Evolutionary conservation across 345 rosid genomes (phyloP), one percentile per base, ranked within the genome.

Genomic region (Angophora floribunda): DNA sequence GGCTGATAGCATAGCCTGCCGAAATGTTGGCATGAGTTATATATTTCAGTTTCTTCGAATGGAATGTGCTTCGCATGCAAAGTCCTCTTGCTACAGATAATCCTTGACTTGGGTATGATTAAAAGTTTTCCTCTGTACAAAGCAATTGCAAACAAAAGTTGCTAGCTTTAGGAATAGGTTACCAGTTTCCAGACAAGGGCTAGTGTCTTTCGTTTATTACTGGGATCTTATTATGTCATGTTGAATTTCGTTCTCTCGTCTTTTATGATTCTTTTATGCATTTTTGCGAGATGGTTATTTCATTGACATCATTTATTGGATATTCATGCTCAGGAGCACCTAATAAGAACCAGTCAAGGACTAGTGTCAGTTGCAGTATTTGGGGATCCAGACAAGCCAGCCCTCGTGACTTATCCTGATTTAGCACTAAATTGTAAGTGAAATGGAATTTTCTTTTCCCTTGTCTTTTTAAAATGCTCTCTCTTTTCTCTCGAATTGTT

Each of bases 321-420:
- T 78, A 32, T 87, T 19, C 90, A 75, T 89, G 47, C 88, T 92
- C 93, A 96, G 99, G 99, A 96, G 89, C 94, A 95, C 89, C 89
- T 94, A 52, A 89, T 97, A 57, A 94, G 90, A 92, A 96, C 99
- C 91, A 91, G 89, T 86, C 86, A 85, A 89, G 99, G 99, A 53
- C 87, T 90, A 0, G 92, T 97, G 57, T 96, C 95, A 53, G 99
- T 97, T 92, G 90, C 98, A 41, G 98, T 97, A 87, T 94, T 91
- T 89, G 99, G 99, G 88, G 99, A 97, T 91, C 96, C 92, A 82
- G 99, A 97, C 92, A 97, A 96, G 94, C 99, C 98, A 36, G 99
- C 99, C 87, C 97, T 97, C 78, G 88, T 97, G 75, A 96, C 99
- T 10, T 97, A 95, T 92, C 99, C 99, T 63, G 99, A 97, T 96